A percentile compares a stretch with the other conserved stretches of the same genome.
Conservation (phyloP, 768 basidiomycete genomes). For the Lentinula detonsa region DNA sequence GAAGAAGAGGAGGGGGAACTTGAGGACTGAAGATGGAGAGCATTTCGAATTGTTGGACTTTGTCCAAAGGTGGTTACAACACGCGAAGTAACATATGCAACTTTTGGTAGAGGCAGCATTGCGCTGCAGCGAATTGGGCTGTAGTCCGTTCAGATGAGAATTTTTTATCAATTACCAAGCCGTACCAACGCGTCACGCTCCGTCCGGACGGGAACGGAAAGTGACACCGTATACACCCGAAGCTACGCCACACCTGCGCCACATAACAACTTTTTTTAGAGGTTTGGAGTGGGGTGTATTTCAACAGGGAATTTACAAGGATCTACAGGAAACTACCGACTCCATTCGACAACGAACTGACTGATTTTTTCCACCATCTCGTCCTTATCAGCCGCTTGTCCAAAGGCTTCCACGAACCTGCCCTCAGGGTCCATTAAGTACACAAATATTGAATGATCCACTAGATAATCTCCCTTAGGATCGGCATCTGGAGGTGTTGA, state of each 20-base stretch:
- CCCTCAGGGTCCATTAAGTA: slow-evolving; percentile 97
- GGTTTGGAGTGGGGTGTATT: neutral
- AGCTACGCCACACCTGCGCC: neutral
- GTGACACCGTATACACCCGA: neutral
- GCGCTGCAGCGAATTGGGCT: slow-evolving; percentile 4
- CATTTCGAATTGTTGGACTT: slow-evolving; percentile 67
- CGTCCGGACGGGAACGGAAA: neutral
- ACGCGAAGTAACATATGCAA: slow-evolving; percentile 71
- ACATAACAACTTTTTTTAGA: neutral
- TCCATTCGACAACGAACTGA: slow-evolving; percentile 40
- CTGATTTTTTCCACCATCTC: slow-evolving; percentile 62
- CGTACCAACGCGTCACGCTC: neutral
- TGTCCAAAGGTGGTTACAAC: slow-evolving; percentile 73
- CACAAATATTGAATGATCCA: slow-evolving; percentile 95
- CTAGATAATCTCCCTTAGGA: slow-evolving; percentile 89
- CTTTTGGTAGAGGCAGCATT: slow-evolving; percentile 68
- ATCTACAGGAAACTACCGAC: neutral
- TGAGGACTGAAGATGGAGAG: slow-evolving; percentile 60
- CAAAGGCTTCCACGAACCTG: slow-evolving; percentile 94
- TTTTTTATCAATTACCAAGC: neutral
- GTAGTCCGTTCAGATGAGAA: neutral
- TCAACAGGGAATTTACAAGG: neutral
- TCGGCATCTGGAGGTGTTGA: slow-evolving; percentile 89
- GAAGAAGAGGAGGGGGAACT: slow-evolving; percentile 32
- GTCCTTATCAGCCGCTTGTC: slow-evolving; percentile 66